Evolutionary conservation across 2,329 filamentous ascomycete genomes (phyloP).

Genomic region (Venturia carpophila): DNA sequence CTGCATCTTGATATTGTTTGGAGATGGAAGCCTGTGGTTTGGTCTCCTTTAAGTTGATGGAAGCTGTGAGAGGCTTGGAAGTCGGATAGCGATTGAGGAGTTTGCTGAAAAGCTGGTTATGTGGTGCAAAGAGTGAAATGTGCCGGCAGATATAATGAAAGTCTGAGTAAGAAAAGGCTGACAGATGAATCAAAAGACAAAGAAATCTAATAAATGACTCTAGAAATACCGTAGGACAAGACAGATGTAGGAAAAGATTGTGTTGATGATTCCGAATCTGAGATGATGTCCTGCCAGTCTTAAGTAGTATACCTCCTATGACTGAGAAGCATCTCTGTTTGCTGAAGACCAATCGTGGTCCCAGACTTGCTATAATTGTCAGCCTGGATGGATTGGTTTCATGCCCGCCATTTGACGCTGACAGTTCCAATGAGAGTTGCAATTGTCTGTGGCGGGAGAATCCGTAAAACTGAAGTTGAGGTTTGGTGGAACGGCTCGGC

Average conservation of each 20-base stretch:
- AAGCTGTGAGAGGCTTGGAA: not conserved
- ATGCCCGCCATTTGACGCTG: slow-evolving; percentile 9
- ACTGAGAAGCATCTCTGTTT: not conserved
- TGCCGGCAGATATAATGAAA: slow-evolving; percentile 29
- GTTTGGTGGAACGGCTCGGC: slow-evolving; percentile 9
- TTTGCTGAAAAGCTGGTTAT: slow-evolving; percentile 21
- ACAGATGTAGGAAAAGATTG: slow-evolving; percentile 11
- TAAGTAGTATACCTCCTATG: slow-evolving; percentile 5
- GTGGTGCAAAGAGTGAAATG: slow-evolving; percentile 27
- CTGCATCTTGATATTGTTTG: slow-evolving; percentile 36
- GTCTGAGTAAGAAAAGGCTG: slow-evolving; percentile 24
- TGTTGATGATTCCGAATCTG: slow-evolving; percentile 4
- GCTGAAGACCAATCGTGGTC: slow-evolving; percentile 11
- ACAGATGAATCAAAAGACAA: slow-evolving; percentile 29
- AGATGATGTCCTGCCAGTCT: slow-evolving; percentile 7
- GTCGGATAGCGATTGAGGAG: not conserved
- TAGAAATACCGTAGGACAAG: slow-evolving; percentile 27
- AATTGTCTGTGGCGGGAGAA: not conserved
- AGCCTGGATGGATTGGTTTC: not conserved
- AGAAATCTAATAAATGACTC: slow-evolving; percentile 27
- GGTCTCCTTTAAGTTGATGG: not conserved
- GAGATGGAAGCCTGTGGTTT: slow-evolving; percentile 20
- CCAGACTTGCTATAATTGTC: slow-evolving; percentile 11
- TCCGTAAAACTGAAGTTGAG: slow-evolving; percentile 2
- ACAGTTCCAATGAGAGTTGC: slow-evolving; percentile 14